These are phyloP conservation scores for Fomitopsis serialis DNA, from an alignment of 768 basidiomycete genomes.

Conservation along the genomic window DNA sequence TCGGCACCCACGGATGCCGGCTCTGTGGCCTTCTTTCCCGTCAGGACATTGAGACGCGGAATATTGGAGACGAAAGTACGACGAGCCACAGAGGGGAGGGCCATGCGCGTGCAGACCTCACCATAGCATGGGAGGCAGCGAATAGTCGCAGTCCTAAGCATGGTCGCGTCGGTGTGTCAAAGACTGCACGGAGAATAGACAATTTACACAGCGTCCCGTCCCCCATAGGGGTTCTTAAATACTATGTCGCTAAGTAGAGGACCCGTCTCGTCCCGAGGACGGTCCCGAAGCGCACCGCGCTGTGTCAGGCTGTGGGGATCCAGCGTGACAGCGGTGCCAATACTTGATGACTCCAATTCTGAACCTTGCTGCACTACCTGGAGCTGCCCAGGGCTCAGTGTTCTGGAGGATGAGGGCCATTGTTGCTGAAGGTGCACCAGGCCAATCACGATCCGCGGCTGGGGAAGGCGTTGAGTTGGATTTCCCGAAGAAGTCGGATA, in stretches of 20 bases:
- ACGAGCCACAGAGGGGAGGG: constrained; percentile 5
- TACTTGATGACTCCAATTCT: not conserved
- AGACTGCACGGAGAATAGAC: not conserved
- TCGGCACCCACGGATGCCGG: constrained; percentile 24
- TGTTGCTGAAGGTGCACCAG: not conserved
- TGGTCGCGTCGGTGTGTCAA: not conserved
- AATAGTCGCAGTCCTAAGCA: constrained; percentile 1
- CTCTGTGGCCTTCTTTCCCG: not conserved
- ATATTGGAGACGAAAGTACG: constrained; percentile 1
- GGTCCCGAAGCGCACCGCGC: constrained; percentile 16
- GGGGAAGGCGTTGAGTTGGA: not conserved
- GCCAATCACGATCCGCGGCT: not conserved
- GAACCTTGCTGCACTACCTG: not conserved
- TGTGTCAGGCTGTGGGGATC: not conserved
- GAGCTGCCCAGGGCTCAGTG: not conserved
- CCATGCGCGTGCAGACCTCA: not conserved
- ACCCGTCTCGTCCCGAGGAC: constrained; percentile 17
- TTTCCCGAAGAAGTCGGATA: not conserved
- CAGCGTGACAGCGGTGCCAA: not conserved
- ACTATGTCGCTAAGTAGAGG: constrained; percentile 2
- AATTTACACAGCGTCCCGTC: not conserved
- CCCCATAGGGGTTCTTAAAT: constrained; percentile 7
- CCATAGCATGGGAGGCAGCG: constrained; percentile 5
- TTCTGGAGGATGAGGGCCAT: not conserved
- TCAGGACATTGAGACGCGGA: not conserved